Base-by-base conservation (phyloP, 2,329 filamentous ascomycete species). In the Paraconiothyrium brasiliense region DNA sequence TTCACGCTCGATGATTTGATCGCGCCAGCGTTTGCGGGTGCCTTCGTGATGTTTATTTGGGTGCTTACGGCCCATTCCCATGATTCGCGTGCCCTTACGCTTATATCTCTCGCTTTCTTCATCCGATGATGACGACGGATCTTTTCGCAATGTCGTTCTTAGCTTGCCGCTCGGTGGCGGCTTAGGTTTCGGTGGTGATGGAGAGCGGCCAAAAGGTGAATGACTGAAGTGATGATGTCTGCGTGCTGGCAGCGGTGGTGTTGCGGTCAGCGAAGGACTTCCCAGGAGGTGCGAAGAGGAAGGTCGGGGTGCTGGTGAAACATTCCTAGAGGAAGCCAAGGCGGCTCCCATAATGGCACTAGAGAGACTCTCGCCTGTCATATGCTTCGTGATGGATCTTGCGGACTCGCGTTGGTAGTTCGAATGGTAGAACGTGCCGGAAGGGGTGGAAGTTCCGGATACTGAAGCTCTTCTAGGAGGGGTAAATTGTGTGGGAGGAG, bases 291-390 rank as follows among this genome's bases (percentile, higher is more conserved):
- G 78, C 9, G 87, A 86, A 1, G 88, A 84, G 0, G 90, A 87
- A 4, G 81, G 54, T 22, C 70, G 66, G 16, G 13, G 39, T 37
- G 70, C 70, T n/a, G 82, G 81, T 0, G 81, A 81, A 5, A 70
- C 75, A 24, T 76, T 79, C 10, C 88, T 86, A 2, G 88, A 84
- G 0, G 90, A 87, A 5, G 92, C 92, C 0, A 94, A 82, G 27
- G 89, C 91, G 1, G 90, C 89, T 2, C 91, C 91, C 70, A 94
- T 85, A 60, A 94, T 92, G 64, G 92, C 92, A 69, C 87, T 87
- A 13, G 90, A 89, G 8, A 94, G 85, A 0, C 88, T 88, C 61
- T 89, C 85, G 10, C 92, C 83, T 0, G 85, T 85, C 32, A 89
- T 82, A 55, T 83, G 79, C 8, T 82, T 81, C 9, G 79, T 78